Evolutionary conservation across 2,329 filamentous ascomycete species (phyloP), one percentile per base, ranked within the genome.

Genomic region (Xylariaceae sp.): DNA sequence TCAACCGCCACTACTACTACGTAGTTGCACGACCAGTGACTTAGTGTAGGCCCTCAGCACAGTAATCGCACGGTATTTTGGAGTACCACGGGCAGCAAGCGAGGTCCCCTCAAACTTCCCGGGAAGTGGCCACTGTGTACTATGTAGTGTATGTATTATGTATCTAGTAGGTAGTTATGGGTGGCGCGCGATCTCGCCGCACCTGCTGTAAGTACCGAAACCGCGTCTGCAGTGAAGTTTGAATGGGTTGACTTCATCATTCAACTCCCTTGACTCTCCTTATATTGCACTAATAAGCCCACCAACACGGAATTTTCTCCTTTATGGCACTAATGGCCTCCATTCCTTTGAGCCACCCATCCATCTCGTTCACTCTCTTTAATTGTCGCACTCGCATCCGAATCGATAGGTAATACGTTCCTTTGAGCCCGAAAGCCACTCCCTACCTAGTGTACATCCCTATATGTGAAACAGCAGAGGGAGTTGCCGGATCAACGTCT

Each of bases 391-490:
- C 37, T 6, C 44, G 27, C 40, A 46, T 42, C 19, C 44, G 27
- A 32, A 37, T 42, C 34, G 43, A 48, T 37, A 19, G 19, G 19
- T 19, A 50, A 50, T 41, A 53, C 47, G 44, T 50, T 54, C 37
- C 35, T 53, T 51, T 41, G 19, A 44, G 46, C 53, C 50, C 53
- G 29, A 47, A 37, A 11, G 26, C 51, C 39, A 45, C 41, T 44
- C 52, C 49, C 48, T 53, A 54, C 3, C 35, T 19, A 19, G 41
- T 43, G 19, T 35, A 9, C 9, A 35, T 9, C 29, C 11, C 8
- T 31, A 61, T 60, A 52, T 56, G 59, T 62, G 60, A 61, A 62
- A 64, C 61, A 57, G 29, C 60, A 59, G 51, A 62, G 55, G 60
- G 59, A 61, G 51, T 50, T 54, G 55, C 41, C 51, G 51, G 58